Evolutionary conservation across 2,329 filamentous ascomycete genomes (phyloP), one percentile per base, ranked within the genome.

Genomic region (Daldinia sp.): DNA sequence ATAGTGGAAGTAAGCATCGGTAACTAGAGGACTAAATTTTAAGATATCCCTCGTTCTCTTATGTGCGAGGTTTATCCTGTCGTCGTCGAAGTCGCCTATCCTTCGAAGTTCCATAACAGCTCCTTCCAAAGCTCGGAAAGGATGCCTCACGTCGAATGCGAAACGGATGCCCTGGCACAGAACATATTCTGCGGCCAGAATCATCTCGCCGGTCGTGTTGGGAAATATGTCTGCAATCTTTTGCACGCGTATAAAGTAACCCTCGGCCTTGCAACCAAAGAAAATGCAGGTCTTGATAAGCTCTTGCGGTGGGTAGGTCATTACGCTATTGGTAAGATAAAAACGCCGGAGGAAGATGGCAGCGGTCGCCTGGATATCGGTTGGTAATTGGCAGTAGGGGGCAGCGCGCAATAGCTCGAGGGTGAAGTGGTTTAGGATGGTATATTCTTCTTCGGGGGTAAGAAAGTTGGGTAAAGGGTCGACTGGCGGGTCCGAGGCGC

Each of bases 1-100:
- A 79, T 92, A 98, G 77, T 97, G 90, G 78, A 98, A 97, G 79
- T 98, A 98, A n/a, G 87, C 93, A 72, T 99, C 95, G 23, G 94
- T 97, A 64, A 97, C 84, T 51, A 96, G 81, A 0, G 93, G 91
- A 59, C 92, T 91, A 56, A 88, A 90, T 73, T 92, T 92, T 56
- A 96, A 85, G 47, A 92, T 83, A 17, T 89, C 86, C 39, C 91
- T 85, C 0, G 94, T 91, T 53, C 84, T 85, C n/a, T 82, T 82
- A 73, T 96, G 93, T 0, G 92, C 92, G 9, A 82, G 82, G 49
- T 78, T 79, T 27, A 87, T 78, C 23, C 83, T 79, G 8, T 76
- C 71, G 49, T 82, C 82, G 51, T 88, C 85, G 1, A 89, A 86
- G 21, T 88, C 85, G 0, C 86, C 83, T 23, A 91, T 82, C 45